These are phyloP conservation scores for Tolypocladium endophyticum DNA, from an alignment of 2,329 filamentous ascomycete species.

Conservation along the genomic window DNA sequence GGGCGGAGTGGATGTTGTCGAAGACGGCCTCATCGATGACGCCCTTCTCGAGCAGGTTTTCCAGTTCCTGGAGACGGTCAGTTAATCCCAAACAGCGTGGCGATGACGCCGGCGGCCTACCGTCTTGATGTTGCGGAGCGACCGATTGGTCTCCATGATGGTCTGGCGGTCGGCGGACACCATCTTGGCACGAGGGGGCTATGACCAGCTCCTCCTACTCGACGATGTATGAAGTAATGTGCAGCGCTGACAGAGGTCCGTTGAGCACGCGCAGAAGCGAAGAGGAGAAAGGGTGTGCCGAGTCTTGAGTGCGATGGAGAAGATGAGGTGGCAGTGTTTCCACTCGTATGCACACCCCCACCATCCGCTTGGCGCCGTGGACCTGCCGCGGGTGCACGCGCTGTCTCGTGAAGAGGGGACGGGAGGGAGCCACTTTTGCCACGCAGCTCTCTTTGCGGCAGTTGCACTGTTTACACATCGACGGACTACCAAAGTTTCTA, in stretches of 20 bases:
- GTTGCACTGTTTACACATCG: too few species aligned
- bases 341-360: too few species aligned
- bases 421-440: too few species aligned
- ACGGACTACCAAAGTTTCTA: too few species aligned
- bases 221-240: too few species aligned
- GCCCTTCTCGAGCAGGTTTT: conserved; percentile 74
- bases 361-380: too few species aligned
- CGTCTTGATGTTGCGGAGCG: conserved; percentile 77
- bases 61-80: conserved; percentile 67
- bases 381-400: too few species aligned
- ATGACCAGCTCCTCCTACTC: background rate
- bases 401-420: too few species aligned
- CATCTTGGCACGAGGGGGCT: conserved; percentile 21
- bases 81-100: background rate
- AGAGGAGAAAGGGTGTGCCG: background rate
- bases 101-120: conserved; percentile 28
- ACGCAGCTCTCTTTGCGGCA: too few species aligned
- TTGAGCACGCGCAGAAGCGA: background rate
- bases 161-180: conserved; percentile 42
- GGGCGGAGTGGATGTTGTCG: conserved; percentile 60
- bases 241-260: background rate
- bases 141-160: conserved; percentile 67
- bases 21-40: conserved; percentile 68
- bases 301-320: background rate
- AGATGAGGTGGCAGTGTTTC: background rate